Conservation (phyloP, 306 rosid species). For the Malus sylvestris region DNA sequence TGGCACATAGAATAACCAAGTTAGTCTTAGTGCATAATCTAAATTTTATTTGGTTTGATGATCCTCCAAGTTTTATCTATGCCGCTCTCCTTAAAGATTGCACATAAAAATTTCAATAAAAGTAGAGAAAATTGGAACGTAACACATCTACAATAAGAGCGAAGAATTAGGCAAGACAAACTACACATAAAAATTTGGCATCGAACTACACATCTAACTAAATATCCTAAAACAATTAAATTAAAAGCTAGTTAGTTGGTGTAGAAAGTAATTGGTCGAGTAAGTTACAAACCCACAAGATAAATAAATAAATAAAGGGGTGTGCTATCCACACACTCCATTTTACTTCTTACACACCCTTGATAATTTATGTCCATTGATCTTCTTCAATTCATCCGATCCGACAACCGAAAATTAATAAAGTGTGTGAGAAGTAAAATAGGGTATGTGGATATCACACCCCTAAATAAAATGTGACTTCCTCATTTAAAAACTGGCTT, state of each 20-base stretch:
- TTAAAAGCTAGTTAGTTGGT: background rate
- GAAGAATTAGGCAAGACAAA: background rate
- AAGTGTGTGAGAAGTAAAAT: no score
- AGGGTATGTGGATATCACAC: no score
- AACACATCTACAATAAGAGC: background rate
- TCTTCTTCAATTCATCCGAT: no score
- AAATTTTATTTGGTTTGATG: background rate
- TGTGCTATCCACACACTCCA: no score
- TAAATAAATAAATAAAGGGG: background rate
- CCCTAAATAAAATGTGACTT: background rate
- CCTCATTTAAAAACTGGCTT: background rate
- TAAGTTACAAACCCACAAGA: background rate
- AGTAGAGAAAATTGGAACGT: background rate
- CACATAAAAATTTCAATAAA: background rate
- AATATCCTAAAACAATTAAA: background rate
- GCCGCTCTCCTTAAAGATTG: no score
- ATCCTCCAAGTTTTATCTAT: no score
- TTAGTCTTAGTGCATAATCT: no score
- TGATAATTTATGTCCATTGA: no score
- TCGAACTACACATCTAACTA: background rate
- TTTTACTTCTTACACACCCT: no score
- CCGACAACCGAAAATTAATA: no score
- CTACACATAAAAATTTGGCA: background rate
- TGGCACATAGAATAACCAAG: no score
- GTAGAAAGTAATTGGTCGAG: background rate